A percentile compares a stretch with the other conserved stretches of the same genome.
These are phyloP conservation scores for Mucor piriformis DNA, from an alignment of 371 early-diverging fungal genomes.

Conservation along the genomic window DNA sequence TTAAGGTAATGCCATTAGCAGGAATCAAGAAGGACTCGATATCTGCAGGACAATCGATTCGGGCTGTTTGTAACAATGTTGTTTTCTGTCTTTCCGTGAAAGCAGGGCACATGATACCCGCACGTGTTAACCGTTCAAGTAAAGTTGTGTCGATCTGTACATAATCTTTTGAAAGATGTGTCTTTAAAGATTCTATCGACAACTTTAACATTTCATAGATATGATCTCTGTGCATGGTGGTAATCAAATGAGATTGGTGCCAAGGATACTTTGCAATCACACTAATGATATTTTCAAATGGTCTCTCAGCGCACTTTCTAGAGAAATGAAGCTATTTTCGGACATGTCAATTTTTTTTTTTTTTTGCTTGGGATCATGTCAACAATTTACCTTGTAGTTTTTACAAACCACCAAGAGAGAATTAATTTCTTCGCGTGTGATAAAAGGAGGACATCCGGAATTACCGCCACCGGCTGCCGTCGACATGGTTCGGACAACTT, in stretches of 20 bases:
- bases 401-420: conserved; percentile 70
- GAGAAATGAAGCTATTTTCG: conserved; percentile 65
- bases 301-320: conserved; percentile 78
- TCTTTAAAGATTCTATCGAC: conserved; percentile 60
- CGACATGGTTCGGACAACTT: conserved; percentile 45
- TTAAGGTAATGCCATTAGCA: neutral
- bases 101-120: conserved; percentile 70
- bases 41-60: conserved; percentile 18
- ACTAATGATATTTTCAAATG: conserved; percentile 80
- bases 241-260: conserved; percentile 66
- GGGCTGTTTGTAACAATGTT: conserved; percentile 59
- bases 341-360: neutral
- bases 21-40: conserved; percentile 4
- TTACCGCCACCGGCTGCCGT: conserved; percentile 45
- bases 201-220: conserved; percentile 77
- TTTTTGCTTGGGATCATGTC: no score
- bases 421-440: conserved; percentile 76
- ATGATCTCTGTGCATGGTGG: conserved; percentile 74
- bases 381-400: conserved; percentile 74
- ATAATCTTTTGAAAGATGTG: conserved; percentile 64
- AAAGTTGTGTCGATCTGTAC: conserved; percentile 66
- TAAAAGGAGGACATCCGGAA: conserved; percentile 58
- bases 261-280: conserved; percentile 77
- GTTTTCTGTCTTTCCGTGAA: conserved; percentile 79
- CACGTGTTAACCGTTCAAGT: conserved; percentile 60